Evolutionary conservation across 1,284 basidiomycete genomes (phyloP), one percentile per base, ranked within the genome.

Genomic region (Omphalotus olearius): DNA sequence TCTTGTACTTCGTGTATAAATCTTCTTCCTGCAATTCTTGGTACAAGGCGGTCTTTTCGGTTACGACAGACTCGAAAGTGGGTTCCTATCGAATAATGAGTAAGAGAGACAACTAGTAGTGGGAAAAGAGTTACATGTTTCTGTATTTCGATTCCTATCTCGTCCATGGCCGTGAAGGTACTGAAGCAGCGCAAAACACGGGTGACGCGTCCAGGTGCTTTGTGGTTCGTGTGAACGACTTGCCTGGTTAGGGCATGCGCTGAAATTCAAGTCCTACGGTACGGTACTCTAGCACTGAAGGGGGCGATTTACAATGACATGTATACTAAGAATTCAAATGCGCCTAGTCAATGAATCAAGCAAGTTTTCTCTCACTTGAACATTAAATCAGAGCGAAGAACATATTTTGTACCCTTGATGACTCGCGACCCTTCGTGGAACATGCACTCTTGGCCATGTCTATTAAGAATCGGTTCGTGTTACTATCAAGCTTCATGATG

Each of bases 1-100:
- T 93, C 78, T 95, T 94, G 83, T 92, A 95, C 66, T 94, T 96
- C 66, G 91, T 85, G 69, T 97, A 98, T 55, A 95, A 73, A 70
- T 96, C 93, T 69, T 95, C 93, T 65, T 95, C 92, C 59, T 91
- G 90, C 23, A 95, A 75, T 59, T 93, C 88, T 59, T 88, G 85
- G 66, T 87, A 81, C 43, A 97, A 76, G 25, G 88, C 83, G 36
- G 88, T 82, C 78, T 95, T 96, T 71, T 98, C 93, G 43, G 81
- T 83, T 49, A 94, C 82, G 54, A 92, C 88, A 4, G 89, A 82
- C 57, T 91, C 87, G 66, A 96, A 92, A 30, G 93, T 91, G 33
- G 91, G 92, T 65, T 96, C 94, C 93, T 96, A 64, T 6, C 17
- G 47, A 50, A 51, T 54, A 55, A 54, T 33, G 4, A 28, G 20